A percentile compares a stretch with the other conserved stretches of the same genome.
Evolutionary conservation across 1,284 basidiomycete genomes (phyloP).

Genomic region (Rhodotorula mucilaginosa): DNA sequence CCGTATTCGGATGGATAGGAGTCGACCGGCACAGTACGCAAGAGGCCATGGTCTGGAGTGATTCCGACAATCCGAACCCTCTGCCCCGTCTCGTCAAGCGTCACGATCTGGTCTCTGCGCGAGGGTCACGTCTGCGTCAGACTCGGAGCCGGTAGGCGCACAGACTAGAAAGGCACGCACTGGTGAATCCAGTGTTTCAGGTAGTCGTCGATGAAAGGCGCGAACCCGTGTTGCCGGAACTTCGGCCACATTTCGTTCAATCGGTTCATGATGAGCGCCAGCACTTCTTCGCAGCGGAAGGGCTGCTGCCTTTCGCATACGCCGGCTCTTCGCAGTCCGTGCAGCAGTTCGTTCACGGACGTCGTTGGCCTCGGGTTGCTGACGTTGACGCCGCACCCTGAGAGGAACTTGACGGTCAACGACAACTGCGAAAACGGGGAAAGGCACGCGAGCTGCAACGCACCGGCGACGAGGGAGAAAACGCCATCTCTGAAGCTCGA

Average conservation of each 20-base stretch:
- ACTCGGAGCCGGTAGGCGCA: background rate
- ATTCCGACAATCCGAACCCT: constrained; percentile 79
- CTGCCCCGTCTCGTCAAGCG: constrained; percentile 67
- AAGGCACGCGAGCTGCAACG: constrained; percentile 40
- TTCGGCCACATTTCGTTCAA: constrained; percentile 76
- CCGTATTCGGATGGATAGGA: constrained; percentile 2
- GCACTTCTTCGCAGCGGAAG: constrained; percentile 69
- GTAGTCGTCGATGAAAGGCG: constrained; percentile 55
- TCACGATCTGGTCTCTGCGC: constrained; percentile 75
- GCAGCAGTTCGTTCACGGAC: constrained; percentile 69
- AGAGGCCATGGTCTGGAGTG: constrained; percentile 78
- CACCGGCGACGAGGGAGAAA: constrained; percentile 78
- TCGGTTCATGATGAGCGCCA: constrained; percentile 70
- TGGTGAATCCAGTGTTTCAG: constrained; percentile 80
- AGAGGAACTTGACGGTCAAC: background rate
- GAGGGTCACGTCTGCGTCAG: background rate
- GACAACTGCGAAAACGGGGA: background rate
- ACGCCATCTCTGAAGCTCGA: constrained; percentile 72
- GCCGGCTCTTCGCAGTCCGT: constrained; percentile 45
- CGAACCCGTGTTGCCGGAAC: constrained; percentile 60
- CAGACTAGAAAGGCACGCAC: constrained; percentile 54
- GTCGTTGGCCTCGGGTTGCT: constrained; percentile 78
- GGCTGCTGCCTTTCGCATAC: constrained; percentile 43
- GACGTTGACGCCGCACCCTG: constrained; percentile 88
- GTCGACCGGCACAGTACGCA: constrained; percentile 70